Conservation (phyloP, 805 yeast genomes). For the Teunomyces aglyptinius region DNA sequence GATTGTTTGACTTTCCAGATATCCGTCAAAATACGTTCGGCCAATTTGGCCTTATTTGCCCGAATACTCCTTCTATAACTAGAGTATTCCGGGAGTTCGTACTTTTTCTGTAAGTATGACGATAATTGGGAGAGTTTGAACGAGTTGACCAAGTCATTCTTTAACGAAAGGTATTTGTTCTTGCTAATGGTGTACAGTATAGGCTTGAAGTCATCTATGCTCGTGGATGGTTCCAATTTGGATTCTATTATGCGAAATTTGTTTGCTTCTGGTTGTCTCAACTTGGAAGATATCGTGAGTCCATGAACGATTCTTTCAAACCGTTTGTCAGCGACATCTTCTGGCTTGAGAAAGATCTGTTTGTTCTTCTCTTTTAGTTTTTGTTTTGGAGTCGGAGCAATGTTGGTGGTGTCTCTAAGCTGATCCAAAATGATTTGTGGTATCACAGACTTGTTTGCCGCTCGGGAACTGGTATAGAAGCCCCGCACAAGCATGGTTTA, state of each 20-base stretch:
- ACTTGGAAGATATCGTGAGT: slow-evolving; percentile 8
- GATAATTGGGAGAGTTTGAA: slow-evolving; percentile 13
- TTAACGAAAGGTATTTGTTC: slow-evolving; percentile 6
- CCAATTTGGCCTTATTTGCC: slow-evolving; percentile 15
- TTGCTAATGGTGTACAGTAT: slow-evolving; percentile 5
- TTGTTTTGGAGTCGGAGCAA: slow-evolving; percentile 7
- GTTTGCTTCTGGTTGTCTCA: slow-evolving; percentile 3
- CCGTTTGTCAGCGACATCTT: slow-evolving; percentile 15
- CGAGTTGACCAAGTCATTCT: slow-evolving; percentile 8
- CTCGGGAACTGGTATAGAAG: not conserved
- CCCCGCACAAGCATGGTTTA: slow-evolving; percentile 5
- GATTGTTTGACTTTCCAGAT: slow-evolving; percentile 34
- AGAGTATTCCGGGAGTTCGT: slow-evolving; percentile 6
- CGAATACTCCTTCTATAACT: slow-evolving; percentile 4
- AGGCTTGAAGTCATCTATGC: slow-evolving; percentile 12
- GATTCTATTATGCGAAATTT: slow-evolving; percentile 7
- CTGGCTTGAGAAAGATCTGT: slow-evolving; percentile 17
- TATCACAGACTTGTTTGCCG: slow-evolving; percentile 13
- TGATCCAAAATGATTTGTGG: slow-evolving; percentile 13
- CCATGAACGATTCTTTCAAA: slow-evolving; percentile 13
- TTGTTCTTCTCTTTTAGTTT: slow-evolving; percentile 5
- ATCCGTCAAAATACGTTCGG: slow-evolving; percentile 26
- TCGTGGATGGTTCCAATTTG: slow-evolving; percentile 4
- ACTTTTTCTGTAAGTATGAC: slow-evolving; percentile 9
- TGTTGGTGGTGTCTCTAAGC: slow-evolving; percentile 10